A percentile compares a stretch with the other conserved stretches of the same genome.
These are phyloP conservation scores for Barnettozyma sp. DNA, from an alignment of 805 yeast genomes.

Conservation along the genomic window DNA sequence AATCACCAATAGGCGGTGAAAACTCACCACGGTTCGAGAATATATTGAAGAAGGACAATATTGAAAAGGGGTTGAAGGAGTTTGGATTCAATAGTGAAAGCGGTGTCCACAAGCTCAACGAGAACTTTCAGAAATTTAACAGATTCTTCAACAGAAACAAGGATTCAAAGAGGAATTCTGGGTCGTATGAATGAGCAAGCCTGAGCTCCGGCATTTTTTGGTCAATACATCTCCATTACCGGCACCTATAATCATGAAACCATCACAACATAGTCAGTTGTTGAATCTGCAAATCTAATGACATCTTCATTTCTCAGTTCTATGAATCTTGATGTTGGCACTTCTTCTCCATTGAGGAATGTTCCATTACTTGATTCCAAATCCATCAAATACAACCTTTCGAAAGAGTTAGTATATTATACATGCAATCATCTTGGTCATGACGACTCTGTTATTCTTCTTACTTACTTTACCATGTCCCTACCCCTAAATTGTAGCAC, in stretches of 20 bases:
- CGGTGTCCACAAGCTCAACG: conserved; percentile 57
- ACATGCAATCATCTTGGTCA: too few relatives aligned
- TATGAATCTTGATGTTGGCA: conserved; percentile 36
- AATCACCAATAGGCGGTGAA: conserved; percentile 14
- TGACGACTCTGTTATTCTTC: too few relatives aligned
- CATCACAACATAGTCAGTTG: conserved; percentile 27
- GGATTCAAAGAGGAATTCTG: conserved; percentile 5
- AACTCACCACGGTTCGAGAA: conserved; percentile 25
- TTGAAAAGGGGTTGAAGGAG: conserved; percentile 31
- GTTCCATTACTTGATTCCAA: conserved; percentile 45
- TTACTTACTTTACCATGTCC: too few relatives aligned
- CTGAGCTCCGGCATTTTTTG: not conserved
- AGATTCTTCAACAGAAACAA: conserved; percentile 42
- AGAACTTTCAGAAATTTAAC: conserved; percentile 50
- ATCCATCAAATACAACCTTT: conserved; percentile 37
- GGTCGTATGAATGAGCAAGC: not conserved
- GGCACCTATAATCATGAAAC: conserved; percentile 12
- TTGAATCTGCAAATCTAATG: conserved; percentile 32
- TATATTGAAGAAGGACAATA: conserved; percentile 25
- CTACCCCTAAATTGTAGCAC: conserved; percentile 37
- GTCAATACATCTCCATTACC: not conserved
- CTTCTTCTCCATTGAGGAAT: conserved; percentile 31
- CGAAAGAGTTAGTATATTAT: conserved; percentile 5
- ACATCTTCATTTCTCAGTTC: conserved; percentile 37
- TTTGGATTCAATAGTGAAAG: conserved; percentile 47